These are phyloP conservation scores for Aspergillus candidus DNA, from an alignment of 2,329 filamentous ascomycete genomes.

Conservation along the genomic window DNA sequence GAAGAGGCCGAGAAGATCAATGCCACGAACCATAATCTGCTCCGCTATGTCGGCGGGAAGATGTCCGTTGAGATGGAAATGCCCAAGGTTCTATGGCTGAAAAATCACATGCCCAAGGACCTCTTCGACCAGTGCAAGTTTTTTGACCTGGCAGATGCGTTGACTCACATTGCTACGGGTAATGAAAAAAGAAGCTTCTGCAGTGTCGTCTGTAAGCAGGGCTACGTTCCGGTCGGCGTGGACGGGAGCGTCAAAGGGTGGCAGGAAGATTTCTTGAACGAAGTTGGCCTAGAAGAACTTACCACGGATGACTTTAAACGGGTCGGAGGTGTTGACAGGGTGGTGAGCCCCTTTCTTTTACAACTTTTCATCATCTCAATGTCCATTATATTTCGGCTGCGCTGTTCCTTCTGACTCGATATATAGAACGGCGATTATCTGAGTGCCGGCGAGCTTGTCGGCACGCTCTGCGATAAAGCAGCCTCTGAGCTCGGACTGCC, in stretches of 20 bases:
- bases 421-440: conserved; percentile 80
- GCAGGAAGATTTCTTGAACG: conserved; percentile 88
- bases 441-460: conserved; percentile 87
- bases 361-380: conserved; percentile 6
- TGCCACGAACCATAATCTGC: conserved; percentile 79
- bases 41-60: conserved; percentile 92
- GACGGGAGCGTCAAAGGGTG: conserved; percentile 97
- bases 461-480: conserved; percentile 75
- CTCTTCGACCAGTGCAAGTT: conserved; percentile 92
- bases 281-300: conserved; percentile 81
- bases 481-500: conserved; percentile 77
- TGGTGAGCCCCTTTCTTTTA: conserved; percentile 62
- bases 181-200: conserved; percentile 90
- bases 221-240: conserved; percentile 91
- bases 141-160: conserved; percentile 86
- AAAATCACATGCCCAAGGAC: conserved; percentile 93
- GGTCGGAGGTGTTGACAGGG: conserved; percentile 88
- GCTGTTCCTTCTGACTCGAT: conserved; percentile 6
- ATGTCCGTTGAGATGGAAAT: conserved; percentile 99
- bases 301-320: conserved; percentile 82
- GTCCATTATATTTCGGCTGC: conserved; percentile 1
- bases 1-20: conserved; percentile 93
- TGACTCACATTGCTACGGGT: conserved; percentile 91
- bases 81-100: conserved; percentile 95
- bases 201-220: conserved; percentile 95